These are phyloP conservation scores for Gilbertella persicaria DNA, from an alignment of 371 early-diverging fungal species.

Conservation along the genomic window DNA sequence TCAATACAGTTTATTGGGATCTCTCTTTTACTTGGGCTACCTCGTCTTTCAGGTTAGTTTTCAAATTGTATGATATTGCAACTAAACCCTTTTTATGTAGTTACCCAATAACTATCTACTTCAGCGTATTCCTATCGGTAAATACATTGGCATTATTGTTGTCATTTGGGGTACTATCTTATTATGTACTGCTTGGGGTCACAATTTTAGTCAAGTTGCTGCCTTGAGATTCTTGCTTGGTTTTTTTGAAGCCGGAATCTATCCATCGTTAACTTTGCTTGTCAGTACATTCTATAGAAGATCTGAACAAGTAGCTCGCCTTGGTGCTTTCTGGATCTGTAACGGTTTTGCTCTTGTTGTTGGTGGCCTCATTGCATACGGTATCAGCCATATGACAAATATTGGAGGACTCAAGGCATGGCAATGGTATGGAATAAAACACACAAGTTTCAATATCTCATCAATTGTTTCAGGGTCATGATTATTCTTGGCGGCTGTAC, in stretches of 20 bases:
- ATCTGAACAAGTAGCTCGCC: constrained; percentile 32
- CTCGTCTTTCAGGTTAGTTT: constrained; percentile 33
- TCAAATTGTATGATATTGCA: not conserved
- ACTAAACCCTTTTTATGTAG: constrained; percentile 12
- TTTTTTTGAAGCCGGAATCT: constrained; percentile 32
- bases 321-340: constrained; percentile 33
- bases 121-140: constrained; percentile 32
- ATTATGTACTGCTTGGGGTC: constrained; percentile 23
- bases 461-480: constrained; percentile 24
- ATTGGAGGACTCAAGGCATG: constrained; percentile 28
- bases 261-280: constrained; percentile 31
- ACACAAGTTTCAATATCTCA: not conserved
- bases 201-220: constrained; percentile 35
- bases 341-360: constrained; percentile 25
- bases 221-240: constrained; percentile 32
- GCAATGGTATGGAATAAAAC: constrained; percentile 29
- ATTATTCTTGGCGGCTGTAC: constrained; percentile 34
- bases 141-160: constrained; percentile 33
- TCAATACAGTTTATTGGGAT: constrained; percentile 24
- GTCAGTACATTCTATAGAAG: constrained; percentile 38
- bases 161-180: constrained; percentile 33
- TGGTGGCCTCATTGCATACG: constrained; percentile 33
- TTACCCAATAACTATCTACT: constrained; percentile 40
- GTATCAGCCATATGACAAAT: constrained; percentile 31
- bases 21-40: constrained; percentile 35